Evolutionary conservation across 768 basidiomycete genomes (phyloP), one percentile per base, ranked within the genome.

Genomic region (Tulasnella calospora): DNA sequence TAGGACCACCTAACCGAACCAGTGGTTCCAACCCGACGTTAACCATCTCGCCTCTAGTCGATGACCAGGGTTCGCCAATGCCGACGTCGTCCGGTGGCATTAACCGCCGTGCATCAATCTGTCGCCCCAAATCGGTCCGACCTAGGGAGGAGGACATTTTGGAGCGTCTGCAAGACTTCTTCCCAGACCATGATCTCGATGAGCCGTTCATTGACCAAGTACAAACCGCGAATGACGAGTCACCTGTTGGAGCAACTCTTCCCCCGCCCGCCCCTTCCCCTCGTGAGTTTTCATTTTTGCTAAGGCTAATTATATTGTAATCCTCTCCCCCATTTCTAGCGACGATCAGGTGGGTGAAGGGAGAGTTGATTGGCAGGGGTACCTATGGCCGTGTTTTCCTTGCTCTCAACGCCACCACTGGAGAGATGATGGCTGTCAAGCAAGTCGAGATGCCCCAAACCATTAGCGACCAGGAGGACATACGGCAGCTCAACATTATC

Each of bases 351-450:
- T 99, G 98, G 98, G 94, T 98, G 51, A 92, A 97, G 82, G 98
- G 98, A 74, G 96, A 98, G 85, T 88, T 99, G 47, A 98, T 99
- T 80, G 98, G 98, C 44, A 95, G 94, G 83, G 98, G 98, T 35
- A 96, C 95, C 15, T 99, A 96, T 82, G 98, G 98, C 21, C 90
- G 94, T 57, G 98, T 99, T 38, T 99, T 98, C 82, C 90, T 99
- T 76, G 98, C 95, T 19, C 87, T 99, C 79, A 99, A 99, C 83
- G 95, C 94, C 41, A 96, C 94, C 3, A 97, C 96, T 0, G 96
- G 96, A 78, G 96, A 99, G 85, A 97, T 98, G 94, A 96, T 99
- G 82, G 98, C 98, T 23, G 98, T 99, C 80, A 99, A 99, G 85
- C 98, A 99, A 85, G 98, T 99, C 70, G 98, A 99, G 84, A 89